Evolutionary conservation across 148 eudicot species (phyloP), one percentile per base, ranked within the genome.

Genomic region (Hydrangea macrophylla): DNA sequence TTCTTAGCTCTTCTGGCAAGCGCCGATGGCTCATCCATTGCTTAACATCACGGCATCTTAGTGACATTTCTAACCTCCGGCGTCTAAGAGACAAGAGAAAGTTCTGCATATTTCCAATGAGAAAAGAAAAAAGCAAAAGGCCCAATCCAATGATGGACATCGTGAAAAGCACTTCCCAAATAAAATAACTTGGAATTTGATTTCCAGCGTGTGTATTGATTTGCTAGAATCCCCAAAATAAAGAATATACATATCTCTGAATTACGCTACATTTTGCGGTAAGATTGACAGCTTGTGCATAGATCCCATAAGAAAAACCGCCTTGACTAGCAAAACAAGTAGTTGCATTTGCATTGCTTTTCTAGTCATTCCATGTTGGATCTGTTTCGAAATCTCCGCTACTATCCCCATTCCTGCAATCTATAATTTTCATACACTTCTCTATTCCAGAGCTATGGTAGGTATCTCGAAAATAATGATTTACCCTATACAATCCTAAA

Each of bases 181-280:
- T 78, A 74, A 82, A 84, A 78, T 88, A 90, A 75, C 96, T 90
- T 32, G 96, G 96, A 36, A 9, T 64, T 67, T 63, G 83, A 76
- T 90, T 90, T 53, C 96, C 96, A 53, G 96, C 96, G 45, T 88
- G 72, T 59, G 96, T 90, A 75, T 93, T 90, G 70, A 88, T 86
- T 90, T 90, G 96, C 93, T 88, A 93, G 72, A 90, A 90, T 35
- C 93, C 96, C 96, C 96, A 90, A 70, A 88, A 84, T 66, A 90
- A 71, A 28, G 96, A 82, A 72, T 90, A 90, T 39, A 80, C 27
- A 63, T 90, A 90, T 88, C 96, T 82, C 20, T 67, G 75, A 28
- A 80, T 28, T 42, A 79, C 18, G 44, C 75, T 78, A 15, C 33
- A 25, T 54, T 73, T 10, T 50, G 84, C 67, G 50, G 87, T 83